Base-by-base conservation (phyloP, 1,139 yeast species). In the Sugiyamaella grinbergsii region DNA sequence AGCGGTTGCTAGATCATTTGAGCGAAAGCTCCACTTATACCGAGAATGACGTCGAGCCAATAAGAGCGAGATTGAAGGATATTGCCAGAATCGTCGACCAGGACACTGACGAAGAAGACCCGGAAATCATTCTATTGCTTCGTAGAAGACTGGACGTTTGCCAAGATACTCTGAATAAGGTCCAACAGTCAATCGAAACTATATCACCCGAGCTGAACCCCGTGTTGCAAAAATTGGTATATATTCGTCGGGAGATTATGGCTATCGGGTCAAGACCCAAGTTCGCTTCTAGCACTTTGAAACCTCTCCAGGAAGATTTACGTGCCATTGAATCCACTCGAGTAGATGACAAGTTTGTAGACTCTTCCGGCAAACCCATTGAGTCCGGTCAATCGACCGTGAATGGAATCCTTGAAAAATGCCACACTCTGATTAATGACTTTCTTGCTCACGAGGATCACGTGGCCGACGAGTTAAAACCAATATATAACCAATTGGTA, bases 1-100 rank as follows among this genome's bases (percentile, higher is more conserved):
- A 82, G 69, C 81, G 93, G 60, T 72, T 93, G 54, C 74, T 93
- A 58, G 86, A 82, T 55, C 98, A 91, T 69, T 73, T 91, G 55
- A 79, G 81, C 58, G 96, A 87, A 62, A 81, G 89, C 51, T 82
- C 82, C 52, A 88, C 87, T 15, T 90, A 83, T 68, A 90, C 97
- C 0, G 81, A 80, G 54, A 88, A 85, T 60, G 98, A 93, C 65
- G 77, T 90, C 57, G 72, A 75, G 54, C 95, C 96, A 1, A 86
- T 91, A 47, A 76, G 80, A 51, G 79, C 75, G 46, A 76, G 97
- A 53, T 74, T 90, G 55, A 74, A 72, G 38, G 95, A 89, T 60
- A 85, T 89, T 48, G 71, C 76, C 47, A 69, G 68, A 16, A 85
- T 90, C 56, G 81, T 88, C 37, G 73, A 73, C 39, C 70, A 70